Conservation (phyloP, 805 yeast genomes). For the Metschnikowia henanensis region DNA sequence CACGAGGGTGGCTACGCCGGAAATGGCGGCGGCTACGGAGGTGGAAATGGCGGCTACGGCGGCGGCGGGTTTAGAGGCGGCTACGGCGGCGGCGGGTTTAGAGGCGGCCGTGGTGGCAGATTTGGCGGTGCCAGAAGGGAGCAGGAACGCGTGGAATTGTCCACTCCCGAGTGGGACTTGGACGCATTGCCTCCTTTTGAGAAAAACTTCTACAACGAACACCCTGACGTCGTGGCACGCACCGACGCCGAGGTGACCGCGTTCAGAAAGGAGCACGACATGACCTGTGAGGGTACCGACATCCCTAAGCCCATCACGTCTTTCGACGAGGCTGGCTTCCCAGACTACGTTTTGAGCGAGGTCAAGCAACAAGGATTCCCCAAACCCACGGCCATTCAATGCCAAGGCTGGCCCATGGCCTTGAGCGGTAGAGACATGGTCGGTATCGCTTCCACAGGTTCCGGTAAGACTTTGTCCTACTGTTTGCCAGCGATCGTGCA, state of each 20-base stretch:
- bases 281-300: slow-evolving; percentile 80
- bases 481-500: slow-evolving; percentile 97
- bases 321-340: slow-evolving; percentile 98
- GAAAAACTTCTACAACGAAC: slow-evolving; percentile 92
- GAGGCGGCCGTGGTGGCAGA: slow-evolving; percentile 29
- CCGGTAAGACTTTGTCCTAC: slow-evolving; percentile 97
- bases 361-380: slow-evolving; percentile 92
- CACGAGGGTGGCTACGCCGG: slow-evolving; percentile 22
- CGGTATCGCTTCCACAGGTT: slow-evolving; percentile 99
- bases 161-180: slow-evolving; percentile 79
- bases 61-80: slow-evolving; percentile 35
- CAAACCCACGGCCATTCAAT: slow-evolving; percentile 93
- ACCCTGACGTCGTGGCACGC: slow-evolving; percentile 73
- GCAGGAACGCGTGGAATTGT: slow-evolving; percentile 49
- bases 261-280: slow-evolving; percentile 82
- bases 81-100: slow-evolving; percentile 34
- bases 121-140: slow-evolving; percentile 30
- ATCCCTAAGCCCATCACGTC: slow-evolving; percentile 92
- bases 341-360: slow-evolving; percentile 86
- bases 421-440: slow-evolving; percentile 97
- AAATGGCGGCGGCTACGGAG: slow-evolving; percentile 16
- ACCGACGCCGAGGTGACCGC: slow-evolving; percentile 66
- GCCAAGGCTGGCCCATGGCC: slow-evolving; percentile 99
- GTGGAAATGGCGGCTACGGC: slow-evolving; percentile 27
- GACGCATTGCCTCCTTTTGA: slow-evolving; percentile 83